phyloP scores from a whole-genome alignment of 2,329 filamentous ascomycete genomes.

The Talaromyces rugulosus region DNA sequence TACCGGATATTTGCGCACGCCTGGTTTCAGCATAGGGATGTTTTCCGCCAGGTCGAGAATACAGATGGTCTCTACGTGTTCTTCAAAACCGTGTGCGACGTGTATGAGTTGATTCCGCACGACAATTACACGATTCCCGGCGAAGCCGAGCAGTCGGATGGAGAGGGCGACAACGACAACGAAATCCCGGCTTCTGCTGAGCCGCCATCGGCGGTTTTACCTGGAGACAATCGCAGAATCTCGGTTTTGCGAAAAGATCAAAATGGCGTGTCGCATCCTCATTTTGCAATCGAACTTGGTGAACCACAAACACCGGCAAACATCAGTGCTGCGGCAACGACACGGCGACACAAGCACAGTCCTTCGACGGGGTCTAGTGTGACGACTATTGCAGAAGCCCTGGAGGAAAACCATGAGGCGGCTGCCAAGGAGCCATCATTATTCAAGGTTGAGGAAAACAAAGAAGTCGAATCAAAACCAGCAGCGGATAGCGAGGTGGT shows the following conservation, averaged over 20 bases:
- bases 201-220: slow-evolving; percentile 14
- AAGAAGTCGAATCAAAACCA: not conserved
- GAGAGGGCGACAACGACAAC: not conserved
- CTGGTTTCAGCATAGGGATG: slow-evolving; percentile 94
- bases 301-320: slow-evolving; percentile 39
- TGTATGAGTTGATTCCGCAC: slow-evolving; percentile 80
- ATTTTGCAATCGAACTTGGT: slow-evolving; percentile 17
- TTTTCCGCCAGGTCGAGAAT: slow-evolving; percentile 91
- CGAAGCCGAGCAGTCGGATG: slow-evolving; percentile 71
- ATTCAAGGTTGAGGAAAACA: slow-evolving; percentile 11
- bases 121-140: slow-evolving; percentile 95
- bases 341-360: slow-evolving; percentile 77
- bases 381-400: slow-evolving; percentile 75
- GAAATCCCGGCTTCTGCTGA: slow-evolving; percentile 13
- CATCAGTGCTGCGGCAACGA: slow-evolving; percentile 61
- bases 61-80: slow-evolving; percentile 91
- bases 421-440: slow-evolving; percentile 1
- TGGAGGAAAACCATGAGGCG: slow-evolving; percentile 61
- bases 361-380: slow-evolving; percentile 75
- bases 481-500: not conserved
- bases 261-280: slow-evolving; percentile 17
- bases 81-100: slow-evolving; percentile 95
- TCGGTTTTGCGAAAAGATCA: slow-evolving; percentile 34
- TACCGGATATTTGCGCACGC: slow-evolving; percentile 98
- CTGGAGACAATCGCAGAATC: slow-evolving; percentile 26